These are phyloP conservation scores for Microcyclospora pomicola DNA, from an alignment of 2,329 filamentous ascomycete genomes.

Conservation along the genomic window DNA sequence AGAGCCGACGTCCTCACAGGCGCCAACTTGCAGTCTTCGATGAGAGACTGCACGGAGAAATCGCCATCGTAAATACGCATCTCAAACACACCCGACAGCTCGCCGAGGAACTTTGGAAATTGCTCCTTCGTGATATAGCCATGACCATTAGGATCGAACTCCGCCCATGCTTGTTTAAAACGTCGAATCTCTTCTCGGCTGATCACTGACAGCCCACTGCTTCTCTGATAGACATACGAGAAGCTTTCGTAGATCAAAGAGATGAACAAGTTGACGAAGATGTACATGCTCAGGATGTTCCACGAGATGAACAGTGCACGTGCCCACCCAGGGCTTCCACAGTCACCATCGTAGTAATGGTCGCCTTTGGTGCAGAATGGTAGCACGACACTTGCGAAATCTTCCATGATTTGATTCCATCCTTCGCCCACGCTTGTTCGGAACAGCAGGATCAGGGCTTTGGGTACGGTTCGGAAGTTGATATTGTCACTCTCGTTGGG, in stretches of 20 bases:
- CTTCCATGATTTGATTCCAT: slow-evolving; percentile 96
- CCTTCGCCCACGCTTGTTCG: slow-evolving; percentile 87
- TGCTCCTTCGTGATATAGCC: slow-evolving; percentile 83
- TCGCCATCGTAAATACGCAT: slow-evolving; percentile 93
- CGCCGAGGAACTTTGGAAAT: slow-evolving; percentile 74
- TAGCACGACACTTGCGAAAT: slow-evolving; percentile 66
- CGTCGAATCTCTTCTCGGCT: slow-evolving; percentile 87
- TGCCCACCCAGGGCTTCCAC: slow-evolving; percentile 81
- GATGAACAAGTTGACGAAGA: slow-evolving; percentile 95
- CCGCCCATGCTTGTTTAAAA: slow-evolving; percentile 98
- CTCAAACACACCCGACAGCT: slow-evolving; percentile 88
- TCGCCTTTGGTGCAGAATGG: slow-evolving; percentile 63
- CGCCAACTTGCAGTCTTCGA: slow-evolving; percentile 65
- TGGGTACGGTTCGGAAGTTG: slow-evolving; percentile 89
- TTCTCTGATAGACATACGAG: slow-evolving; percentile 96
- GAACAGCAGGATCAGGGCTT: slow-evolving; percentile 85
- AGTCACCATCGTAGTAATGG: slow-evolving; percentile 78
- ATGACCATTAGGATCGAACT: slow-evolving; percentile 78
- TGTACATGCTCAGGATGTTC: slow-evolving; percentile 99
- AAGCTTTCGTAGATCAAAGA: slow-evolving; percentile 99
- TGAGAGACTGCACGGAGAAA: slow-evolving; percentile 70
- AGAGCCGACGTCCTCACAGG: slow-evolving; percentile 35
- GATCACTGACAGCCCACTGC: slow-evolving; percentile 79
- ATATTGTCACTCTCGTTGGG: slow-evolving; percentile 57
- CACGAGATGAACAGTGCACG: slow-evolving; percentile 81